Percentiles rank a stretch among this genome's conserved stretches.
phyloP scores from a whole-genome alignment of 805 yeast genomes.

The Kregervanrija fluxuum region DNA sequence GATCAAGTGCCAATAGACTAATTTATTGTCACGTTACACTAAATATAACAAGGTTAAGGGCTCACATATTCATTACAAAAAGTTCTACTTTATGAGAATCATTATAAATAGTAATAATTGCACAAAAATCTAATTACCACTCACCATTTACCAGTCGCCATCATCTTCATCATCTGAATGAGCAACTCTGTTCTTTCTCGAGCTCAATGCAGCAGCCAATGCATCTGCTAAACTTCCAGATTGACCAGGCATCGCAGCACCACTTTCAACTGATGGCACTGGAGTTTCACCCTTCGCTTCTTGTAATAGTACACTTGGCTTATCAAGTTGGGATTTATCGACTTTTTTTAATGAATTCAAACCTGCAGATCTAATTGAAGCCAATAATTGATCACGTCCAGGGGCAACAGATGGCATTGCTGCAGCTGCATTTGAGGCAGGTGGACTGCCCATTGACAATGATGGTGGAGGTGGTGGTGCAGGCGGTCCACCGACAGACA shows the following conservation, averaged over 20 bases:
- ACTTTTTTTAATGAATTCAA: slow-evolving; percentile 62
- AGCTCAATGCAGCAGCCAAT: slow-evolving; percentile 64
- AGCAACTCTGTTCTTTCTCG: slow-evolving; percentile 76
- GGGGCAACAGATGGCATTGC: slow-evolving; percentile 35
- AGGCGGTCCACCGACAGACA: slow-evolving; percentile 27
- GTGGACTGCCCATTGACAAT: slow-evolving; percentile 12
- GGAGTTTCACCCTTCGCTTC: slow-evolving; percentile 64
- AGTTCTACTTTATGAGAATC: not conserved
- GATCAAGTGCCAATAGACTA: too few relatives aligned
- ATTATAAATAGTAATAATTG: not conserved
- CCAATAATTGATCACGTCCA: slow-evolving; percentile 74
- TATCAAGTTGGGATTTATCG: slow-evolving; percentile 78
- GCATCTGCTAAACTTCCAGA: slow-evolving; percentile 36
- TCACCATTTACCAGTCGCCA: slow-evolving; percentile 51
- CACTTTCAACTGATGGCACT: slow-evolving; percentile 27
- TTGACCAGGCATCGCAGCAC: slow-evolving; percentile 35
- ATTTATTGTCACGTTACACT: too few relatives aligned
- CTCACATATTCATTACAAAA: too few relatives aligned
- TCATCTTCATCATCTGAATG: slow-evolving; percentile 81
- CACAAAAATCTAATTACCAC: not conserved
- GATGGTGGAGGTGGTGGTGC: slow-evolving; percentile 29
- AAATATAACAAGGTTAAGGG: too few relatives aligned
- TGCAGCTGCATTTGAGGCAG: slow-evolving; percentile 31
- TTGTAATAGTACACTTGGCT: slow-evolving; percentile 63
- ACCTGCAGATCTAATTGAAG: slow-evolving; percentile 81